These are phyloP conservation scores for Candolleomyces aberdarensis DNA, from an alignment of 768 basidiomycete species.

Conservation along the genomic window DNA sequence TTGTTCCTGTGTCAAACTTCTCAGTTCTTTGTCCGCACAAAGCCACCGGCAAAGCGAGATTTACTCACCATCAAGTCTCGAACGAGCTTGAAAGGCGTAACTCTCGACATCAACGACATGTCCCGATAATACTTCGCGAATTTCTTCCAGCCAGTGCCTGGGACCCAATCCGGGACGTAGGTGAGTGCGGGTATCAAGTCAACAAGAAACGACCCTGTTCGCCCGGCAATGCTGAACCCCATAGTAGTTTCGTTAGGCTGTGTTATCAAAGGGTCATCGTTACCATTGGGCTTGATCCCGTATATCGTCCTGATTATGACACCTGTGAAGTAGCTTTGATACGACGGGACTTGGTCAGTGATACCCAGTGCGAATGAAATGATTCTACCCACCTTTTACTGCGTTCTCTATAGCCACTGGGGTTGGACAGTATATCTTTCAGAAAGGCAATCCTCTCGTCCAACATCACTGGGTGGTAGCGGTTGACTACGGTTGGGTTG, in stretches of 20 bases:
- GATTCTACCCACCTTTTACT: background rate
- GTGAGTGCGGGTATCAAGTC: constrained; percentile 27
- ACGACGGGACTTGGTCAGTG: background rate
- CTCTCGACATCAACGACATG: background rate
- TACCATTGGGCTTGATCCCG: background rate
- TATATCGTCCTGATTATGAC: constrained; percentile 8
- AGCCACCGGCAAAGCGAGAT: too few relatives aligned
- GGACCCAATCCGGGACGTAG: constrained; percentile 46
- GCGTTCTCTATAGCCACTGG: background rate
- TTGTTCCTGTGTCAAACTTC: background rate
- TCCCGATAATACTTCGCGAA: constrained; percentile 32
- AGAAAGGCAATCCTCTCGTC: background rate
- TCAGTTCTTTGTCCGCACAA: background rate
- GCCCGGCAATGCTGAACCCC: background rate
- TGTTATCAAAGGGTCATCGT: constrained; percentile 9
- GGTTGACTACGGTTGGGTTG: constrained; percentile 3
- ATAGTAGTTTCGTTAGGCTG: background rate
- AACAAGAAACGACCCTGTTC: constrained; percentile 13
- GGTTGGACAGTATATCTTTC: background rate
- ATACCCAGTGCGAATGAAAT: background rate
- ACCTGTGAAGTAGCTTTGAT: background rate
- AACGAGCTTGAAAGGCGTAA: background rate
- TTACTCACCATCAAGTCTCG: background rate
- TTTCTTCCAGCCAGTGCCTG: constrained; percentile 44
- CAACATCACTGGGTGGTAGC: constrained; percentile 1